phyloP scores from a whole-genome alignment of 768 basidiomycete genomes.

The Gymnopilus junonius region DNA sequence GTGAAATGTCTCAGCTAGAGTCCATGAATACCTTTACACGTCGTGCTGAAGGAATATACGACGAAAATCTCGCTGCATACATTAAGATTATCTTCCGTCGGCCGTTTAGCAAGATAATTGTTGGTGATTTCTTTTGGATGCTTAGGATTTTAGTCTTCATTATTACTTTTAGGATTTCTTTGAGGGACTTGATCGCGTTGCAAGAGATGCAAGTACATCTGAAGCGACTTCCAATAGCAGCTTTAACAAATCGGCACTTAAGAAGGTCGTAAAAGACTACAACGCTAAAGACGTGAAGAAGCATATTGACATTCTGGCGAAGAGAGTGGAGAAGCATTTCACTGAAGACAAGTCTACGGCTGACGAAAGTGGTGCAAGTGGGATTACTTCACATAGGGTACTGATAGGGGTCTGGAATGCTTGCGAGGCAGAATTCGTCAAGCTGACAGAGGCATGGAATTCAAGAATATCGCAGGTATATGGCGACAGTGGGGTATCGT shows the following conservation, averaged over 20 bases:
- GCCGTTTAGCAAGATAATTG: constrained; percentile 87
- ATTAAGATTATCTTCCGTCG: constrained; percentile 85
- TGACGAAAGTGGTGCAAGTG: constrained; percentile 50
- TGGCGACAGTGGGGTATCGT: constrained; percentile 64
- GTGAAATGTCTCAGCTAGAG: constrained; percentile 77
- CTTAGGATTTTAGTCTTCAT: not conserved
- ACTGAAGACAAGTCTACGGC: constrained; percentile 72
- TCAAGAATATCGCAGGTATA: constrained; percentile 82
- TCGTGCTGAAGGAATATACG: constrained; percentile 83
- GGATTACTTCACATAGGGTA: constrained; percentile 63
- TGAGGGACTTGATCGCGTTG: constrained; percentile 86
- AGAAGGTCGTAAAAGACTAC: constrained; percentile 85
- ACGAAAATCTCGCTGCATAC: constrained; percentile 87
- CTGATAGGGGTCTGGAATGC: constrained; percentile 89
- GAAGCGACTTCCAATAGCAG: constrained; percentile 77
- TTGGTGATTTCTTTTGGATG: constrained; percentile 40
- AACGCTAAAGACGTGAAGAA: constrained; percentile 90
- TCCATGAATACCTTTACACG: constrained; percentile 66
- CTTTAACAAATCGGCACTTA: constrained; percentile 79
- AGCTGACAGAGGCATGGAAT: constrained; percentile 70
- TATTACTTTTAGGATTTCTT: constrained; percentile 79
- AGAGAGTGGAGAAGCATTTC: constrained; percentile 96
- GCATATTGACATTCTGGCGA: constrained; percentile 82
- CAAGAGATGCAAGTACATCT: constrained; percentile 76
- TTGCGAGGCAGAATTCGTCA: constrained; percentile 82